Evolutionary conservation across 805 yeast species (phyloP), one percentile per base, ranked within the genome.

Genomic region (Lachancea meyersii): DNA sequence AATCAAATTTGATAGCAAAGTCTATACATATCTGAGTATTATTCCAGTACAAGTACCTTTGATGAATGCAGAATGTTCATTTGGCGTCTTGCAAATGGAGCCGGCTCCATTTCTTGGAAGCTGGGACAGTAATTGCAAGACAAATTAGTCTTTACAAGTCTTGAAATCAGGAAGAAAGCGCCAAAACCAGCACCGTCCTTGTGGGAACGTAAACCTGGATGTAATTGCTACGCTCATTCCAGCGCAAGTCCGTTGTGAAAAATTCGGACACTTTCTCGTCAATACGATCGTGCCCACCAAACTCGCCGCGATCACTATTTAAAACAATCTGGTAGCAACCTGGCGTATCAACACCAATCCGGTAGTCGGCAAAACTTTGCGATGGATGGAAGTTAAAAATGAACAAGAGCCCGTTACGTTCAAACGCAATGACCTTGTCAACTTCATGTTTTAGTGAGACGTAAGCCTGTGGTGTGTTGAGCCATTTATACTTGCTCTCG

Each of bases 361-460:
- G 77, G 67, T 89, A 91, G 64, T 87, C 96, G 1, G 86, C 70
- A 63, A 71, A 91, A 2, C 95, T 84, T 43, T 86, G 69, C 0
- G 83, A 75, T 24, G 95, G 95, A 64, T 91, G 86, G 73, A 93
- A 86, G 64, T 93, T 91, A 72, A 89, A 88, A 23, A 89, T 71
- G 55, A 91, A 93, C 39, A 93, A 57, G 24, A 86, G 72, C 0
- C 89, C 93, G 42, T 82, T 86, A 52, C 97, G 77, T 64, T 91
- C 97, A 65, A 79, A 93, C 0, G 79, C 96, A 43, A 93, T 64
- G 41, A 91, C 82, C 64, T 91, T 91, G 68, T 91, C 98, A 31
- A 73, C 73, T 52, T 91, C 95, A 61, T 93, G 79, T 61, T 91
- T 91, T 58, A 88, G 72, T 0, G 96, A 86, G 32, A 91, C 80